Base-by-base conservation (phyloP, 495 filamentous ascomycete genomes). In the Podospora fimiseda region DNA sequence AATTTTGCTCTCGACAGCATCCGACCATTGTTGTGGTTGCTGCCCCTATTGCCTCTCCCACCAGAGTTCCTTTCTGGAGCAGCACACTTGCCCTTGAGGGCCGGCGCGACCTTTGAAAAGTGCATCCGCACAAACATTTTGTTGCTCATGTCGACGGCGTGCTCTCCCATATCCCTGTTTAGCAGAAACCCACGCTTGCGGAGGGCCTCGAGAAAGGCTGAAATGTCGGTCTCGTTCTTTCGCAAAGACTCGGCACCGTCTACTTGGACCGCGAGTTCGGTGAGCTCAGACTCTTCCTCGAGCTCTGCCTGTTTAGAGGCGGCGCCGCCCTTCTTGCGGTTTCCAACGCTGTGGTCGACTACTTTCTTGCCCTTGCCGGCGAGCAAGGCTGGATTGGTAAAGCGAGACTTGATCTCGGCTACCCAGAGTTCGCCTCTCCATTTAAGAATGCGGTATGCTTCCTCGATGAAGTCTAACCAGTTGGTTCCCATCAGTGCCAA, bases 41-140 rank as follows among this genome's bases (percentile, higher is more conserved):
- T 33, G 11, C 27, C 20, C 22, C 20, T 19, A 30, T 9, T 19
- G 45, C 41, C 9, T 47, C 48, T 1, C 13, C 36, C 52, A 27
- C 50, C 73, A 47, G 20, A 41, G 30, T 40, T 20, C 18, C 42
- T 37, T 43, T n/a, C 33, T 1, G n/a, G n/a, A 39, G 61, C 69
- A 20, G 70, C 80, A 56, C 84, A 76, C 68, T 91, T 93, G 8
- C 88, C 87, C 67, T 79, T 84, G 11, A 75, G 69, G 2, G 87
- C 84, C 37, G 82, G 74, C 20, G 76, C 76, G 21, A 75, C 80
- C 73, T 96, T 97, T 49, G 93, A 74, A 73, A 98, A 97, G 59
- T 81, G 79, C 90, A 98, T 92, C 65, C 82, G 85, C 47, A 97
- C 89, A 78, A 98, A 98, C 93, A 98, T 98, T 72, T 88, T 95